A percentile compares a stretch with the other conserved stretches of the same genome.
Evolutionary conservation across 352 stramenopile species (phyloP).

Genomic region (Achlya hypogyna): DNA sequence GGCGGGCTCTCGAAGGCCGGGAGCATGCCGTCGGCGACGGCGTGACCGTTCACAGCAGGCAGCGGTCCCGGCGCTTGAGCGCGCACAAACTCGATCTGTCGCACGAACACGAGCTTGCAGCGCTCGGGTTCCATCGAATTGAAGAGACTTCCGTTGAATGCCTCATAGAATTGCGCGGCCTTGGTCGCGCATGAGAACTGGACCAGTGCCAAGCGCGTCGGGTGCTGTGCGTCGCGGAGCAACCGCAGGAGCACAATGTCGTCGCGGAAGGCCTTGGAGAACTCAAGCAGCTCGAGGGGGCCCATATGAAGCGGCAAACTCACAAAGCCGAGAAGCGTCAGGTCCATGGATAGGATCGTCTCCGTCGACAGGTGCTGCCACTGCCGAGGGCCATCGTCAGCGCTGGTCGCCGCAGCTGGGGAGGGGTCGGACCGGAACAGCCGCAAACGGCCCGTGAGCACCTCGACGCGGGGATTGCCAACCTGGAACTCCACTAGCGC

Average conservation of each 20-base stretch:
- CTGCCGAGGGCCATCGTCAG: neutral
- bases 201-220: constrained; percentile 61
- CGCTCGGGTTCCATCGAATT: constrained; percentile 87
- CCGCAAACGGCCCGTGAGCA: constrained; percentile 11
- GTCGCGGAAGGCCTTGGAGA: constrained; percentile 58
- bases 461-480: constrained; percentile 18
- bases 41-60: constrained; percentile 46
- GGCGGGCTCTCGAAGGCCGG: neutral
- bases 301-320: constrained; percentile 80
- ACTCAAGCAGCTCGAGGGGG: constrained; percentile 76
- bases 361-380: constrained; percentile 1
- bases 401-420: neutral
- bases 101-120: constrained; percentile 87
- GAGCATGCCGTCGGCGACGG: constrained; percentile 14
- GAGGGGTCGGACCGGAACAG: constrained; percentile 7
- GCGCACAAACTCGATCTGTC: constrained; percentile 78
- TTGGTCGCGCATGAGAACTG: constrained; percentile 71
- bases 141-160: constrained; percentile 86
- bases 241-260: constrained; percentile 73
- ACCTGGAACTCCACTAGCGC: constrained; percentile 12
- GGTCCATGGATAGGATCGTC: constrained; percentile 6
- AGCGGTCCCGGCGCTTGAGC: constrained; percentile 31
- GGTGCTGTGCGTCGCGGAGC: constrained; percentile 75
- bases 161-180: constrained; percentile 75
- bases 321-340: constrained; percentile 66